Percentiles rank a stretch among this genome's conserved stretches.
Conservation (phyloP, 1,284 basidiomycete genomes). For the Leccinum subspadiceum region DNA sequence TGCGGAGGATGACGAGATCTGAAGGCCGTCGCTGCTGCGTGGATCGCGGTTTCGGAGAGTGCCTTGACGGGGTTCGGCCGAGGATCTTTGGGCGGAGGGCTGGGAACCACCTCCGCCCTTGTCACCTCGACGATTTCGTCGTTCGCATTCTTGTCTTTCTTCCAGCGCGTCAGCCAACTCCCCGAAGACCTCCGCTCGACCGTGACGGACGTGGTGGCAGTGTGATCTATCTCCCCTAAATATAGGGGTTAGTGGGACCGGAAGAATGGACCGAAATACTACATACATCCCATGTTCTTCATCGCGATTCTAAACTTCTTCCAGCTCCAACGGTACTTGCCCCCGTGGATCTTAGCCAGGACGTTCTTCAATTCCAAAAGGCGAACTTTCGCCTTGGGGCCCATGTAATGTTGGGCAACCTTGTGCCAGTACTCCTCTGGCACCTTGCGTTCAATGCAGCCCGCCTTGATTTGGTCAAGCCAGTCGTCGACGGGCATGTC, state of each 20-base stretch:
- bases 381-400: constrained; percentile 58
- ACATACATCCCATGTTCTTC: constrained; percentile 76
- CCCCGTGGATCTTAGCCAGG: constrained; percentile 68
- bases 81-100: constrained; percentile 31
- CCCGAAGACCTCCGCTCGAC: constrained; percentile 52
- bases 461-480: constrained; percentile 64
- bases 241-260: constrained; percentile 4
- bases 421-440: constrained; percentile 78
- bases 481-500: constrained; percentile 67
- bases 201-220: constrained; percentile 58
- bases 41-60: constrained; percentile 31
- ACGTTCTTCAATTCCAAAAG: constrained; percentile 69
- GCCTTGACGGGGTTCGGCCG: constrained; percentile 35
- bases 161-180: constrained; percentile 55
- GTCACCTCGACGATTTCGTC: constrained; percentile 30
- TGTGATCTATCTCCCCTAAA: constrained; percentile 58
- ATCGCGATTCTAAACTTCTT: constrained; percentile 75
- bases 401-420: constrained; percentile 71
- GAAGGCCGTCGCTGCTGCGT: constrained; percentile 29
- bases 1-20: constrained; percentile 27
- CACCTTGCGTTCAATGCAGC: constrained; percentile 62
- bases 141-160: constrained; percentile 30
- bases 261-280: constrained; percentile 5
- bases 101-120: constrained; percentile 13
- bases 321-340: constrained; percentile 76